Evolutionary conservation across 2,329 filamentous ascomycete species (phyloP).

Genomic region (Colletotrichum endophyticum): DNA sequence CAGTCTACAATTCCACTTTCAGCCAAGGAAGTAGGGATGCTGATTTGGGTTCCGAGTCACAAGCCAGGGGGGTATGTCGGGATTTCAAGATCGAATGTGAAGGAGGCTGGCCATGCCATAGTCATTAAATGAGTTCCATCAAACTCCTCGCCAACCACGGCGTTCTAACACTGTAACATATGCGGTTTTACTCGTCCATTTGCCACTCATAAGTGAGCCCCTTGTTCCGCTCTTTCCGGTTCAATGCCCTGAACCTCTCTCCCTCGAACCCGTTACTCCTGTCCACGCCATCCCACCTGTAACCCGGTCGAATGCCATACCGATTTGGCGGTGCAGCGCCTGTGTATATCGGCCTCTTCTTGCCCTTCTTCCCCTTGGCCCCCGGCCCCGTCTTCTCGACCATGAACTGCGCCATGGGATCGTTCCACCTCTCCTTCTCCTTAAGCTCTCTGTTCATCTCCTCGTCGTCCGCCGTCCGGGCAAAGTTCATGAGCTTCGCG

Average conservation of each 20-base stretch:
- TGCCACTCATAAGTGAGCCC: slow-evolving; percentile 92
- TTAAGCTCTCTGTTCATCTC: slow-evolving; percentile 86
- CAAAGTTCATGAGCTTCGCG: slow-evolving; percentile 81
- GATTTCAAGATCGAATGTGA: not conserved
- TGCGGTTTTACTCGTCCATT: slow-evolving; percentile 76
- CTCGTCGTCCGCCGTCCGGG: slow-evolving; percentile 81
- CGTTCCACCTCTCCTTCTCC: slow-evolving; percentile 83
- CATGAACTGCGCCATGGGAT: slow-evolving; percentile 87
- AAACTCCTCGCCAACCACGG: not conserved
- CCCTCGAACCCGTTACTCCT: slow-evolving; percentile 91
- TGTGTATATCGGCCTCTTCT: slow-evolving; percentile 70
- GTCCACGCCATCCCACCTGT: slow-evolving; percentile 97
- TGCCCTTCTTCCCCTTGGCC: slow-evolving; percentile 30
- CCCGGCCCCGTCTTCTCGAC: slow-evolving; percentile 46
- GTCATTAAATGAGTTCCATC: not conserved
- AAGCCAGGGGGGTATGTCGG: not conserved
- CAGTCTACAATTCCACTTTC: not conserved
- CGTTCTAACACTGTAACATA: not conserved
- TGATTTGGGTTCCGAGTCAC: not conserved
- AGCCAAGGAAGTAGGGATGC: not conserved
- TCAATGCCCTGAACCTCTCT: slow-evolving; percentile 89
- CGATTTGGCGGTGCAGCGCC: slow-evolving; percentile 87
- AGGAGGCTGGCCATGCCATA: not conserved
- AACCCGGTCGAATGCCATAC: slow-evolving; percentile 90
- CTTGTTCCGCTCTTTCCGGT: slow-evolving; percentile 76